Evolutionary conservation across 345 rosid genomes (phyloP).

Genomic region (Ceriops decandra): DNA sequence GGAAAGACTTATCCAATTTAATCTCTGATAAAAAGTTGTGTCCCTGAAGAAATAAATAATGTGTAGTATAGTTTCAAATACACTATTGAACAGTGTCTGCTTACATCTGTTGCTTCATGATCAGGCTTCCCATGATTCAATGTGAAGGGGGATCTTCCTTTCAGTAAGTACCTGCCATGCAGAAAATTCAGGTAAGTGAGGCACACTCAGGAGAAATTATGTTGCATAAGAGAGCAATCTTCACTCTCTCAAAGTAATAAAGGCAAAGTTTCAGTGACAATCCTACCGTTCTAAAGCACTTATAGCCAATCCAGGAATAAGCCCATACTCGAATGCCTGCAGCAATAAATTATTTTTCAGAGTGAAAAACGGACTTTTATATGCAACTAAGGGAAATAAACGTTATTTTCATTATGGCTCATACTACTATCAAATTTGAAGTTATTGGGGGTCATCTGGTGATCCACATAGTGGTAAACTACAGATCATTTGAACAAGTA

Average conservation of each 20-base stretch:
- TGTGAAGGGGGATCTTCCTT: constrained; percentile 70
- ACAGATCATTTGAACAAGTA: constrained; percentile 2
- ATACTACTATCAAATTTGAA: neutral
- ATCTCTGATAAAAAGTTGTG: neutral
- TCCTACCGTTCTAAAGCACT: constrained; percentile 83
- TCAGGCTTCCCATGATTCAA: constrained; percentile 90
- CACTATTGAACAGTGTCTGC: constrained; percentile 17
- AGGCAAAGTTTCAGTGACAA: constrained; percentile 4
- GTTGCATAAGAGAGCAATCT: neutral
- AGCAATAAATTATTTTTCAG: constrained; percentile 18
- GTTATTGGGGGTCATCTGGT: neutral
- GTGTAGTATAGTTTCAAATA: neutral
- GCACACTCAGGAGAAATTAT: constrained; percentile 1
- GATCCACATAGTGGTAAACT: neutral
- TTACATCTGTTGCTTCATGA: constrained; percentile 80
- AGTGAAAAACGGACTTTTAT: constrained; percentile 10
- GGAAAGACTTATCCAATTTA: neutral
- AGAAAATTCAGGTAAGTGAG: constrained; percentile 13
- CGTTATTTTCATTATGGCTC: neutral
- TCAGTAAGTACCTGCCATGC: constrained; percentile 63
- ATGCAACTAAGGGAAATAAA: neutral
- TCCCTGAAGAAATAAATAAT: constrained; percentile 3
- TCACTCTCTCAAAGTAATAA: neutral
- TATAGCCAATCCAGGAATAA: constrained; percentile 78
- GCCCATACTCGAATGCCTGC: constrained; percentile 87